A percentile compares a stretch with the other conserved stretches of the same genome.
Conservation (phyloP, 805 yeast species). For the Wickerhamiella australiensis region DNA sequence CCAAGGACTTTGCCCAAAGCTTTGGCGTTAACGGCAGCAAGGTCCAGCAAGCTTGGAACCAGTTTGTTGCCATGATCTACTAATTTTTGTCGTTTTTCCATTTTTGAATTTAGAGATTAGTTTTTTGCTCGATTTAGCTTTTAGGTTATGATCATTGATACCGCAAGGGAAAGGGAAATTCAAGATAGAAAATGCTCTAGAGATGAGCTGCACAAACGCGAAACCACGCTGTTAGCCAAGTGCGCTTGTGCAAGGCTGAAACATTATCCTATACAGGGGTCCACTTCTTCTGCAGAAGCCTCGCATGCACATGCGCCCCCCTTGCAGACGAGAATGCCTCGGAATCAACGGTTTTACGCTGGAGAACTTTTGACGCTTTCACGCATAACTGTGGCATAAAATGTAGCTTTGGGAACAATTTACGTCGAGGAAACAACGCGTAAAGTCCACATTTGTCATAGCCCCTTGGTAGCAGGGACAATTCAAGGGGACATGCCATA, state of each 20-base stretch:
- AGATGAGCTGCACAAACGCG: too few relatives aligned
- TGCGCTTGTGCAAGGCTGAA: not conserved
- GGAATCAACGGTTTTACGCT: too few relatives aligned
- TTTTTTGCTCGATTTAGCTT: not conserved
- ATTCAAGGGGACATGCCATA: too few relatives aligned
- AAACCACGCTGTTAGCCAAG: too few relatives aligned
- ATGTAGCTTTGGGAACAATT: too few relatives aligned
- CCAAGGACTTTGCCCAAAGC: conserved; percentile 6
- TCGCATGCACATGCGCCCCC: not conserved
- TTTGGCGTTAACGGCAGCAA: not conserved
- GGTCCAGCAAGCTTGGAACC: not conserved
- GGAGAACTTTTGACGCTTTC: too few relatives aligned
- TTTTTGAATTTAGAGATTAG: not conserved
- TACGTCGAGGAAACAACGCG: too few relatives aligned
- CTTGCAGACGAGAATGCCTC: not conserved
- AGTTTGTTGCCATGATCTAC: not conserved
- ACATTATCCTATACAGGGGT: not conserved
- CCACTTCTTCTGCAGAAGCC: not conserved
- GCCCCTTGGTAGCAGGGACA: too few relatives aligned
- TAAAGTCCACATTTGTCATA: too few relatives aligned
- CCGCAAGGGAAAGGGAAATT: too few relatives aligned
- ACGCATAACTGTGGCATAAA: too few relatives aligned
- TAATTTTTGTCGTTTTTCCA: not conserved
- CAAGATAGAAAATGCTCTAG: too few relatives aligned
- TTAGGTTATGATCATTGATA: not conserved